Conservation (phyloP, 2,329 filamentous ascomycete genomes). For the Emmonsiellopsis sp. region DNA sequence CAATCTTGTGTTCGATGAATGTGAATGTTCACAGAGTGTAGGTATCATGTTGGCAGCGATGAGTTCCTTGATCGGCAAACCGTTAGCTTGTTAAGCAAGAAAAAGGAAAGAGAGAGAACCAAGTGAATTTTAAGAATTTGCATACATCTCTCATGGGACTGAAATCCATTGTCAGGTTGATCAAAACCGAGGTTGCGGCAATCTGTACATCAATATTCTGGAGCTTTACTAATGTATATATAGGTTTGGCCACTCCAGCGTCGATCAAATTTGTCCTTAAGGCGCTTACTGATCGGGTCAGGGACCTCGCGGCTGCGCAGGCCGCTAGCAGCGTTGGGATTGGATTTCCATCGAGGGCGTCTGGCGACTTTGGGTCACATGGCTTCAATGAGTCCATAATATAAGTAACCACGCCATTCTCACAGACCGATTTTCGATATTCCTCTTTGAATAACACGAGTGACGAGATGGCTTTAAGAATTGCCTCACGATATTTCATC, state of each 20-base stretch:
- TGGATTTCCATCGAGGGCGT: slow-evolving; percentile 61
- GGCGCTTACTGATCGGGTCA: slow-evolving; percentile 76
- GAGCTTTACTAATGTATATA: slow-evolving; percentile 67
- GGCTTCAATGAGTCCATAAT: slow-evolving; percentile 74
- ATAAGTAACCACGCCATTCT: slow-evolving; percentile 69
- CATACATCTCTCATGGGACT: slow-evolving; percentile 83
- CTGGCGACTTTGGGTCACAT: slow-evolving; percentile 23
- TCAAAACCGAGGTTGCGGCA: slow-evolving; percentile 73
- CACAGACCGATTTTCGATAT: slow-evolving; percentile 71
- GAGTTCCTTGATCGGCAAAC: slow-evolving; percentile 48
- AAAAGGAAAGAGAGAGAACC: background rate
- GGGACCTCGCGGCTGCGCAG: slow-evolving; percentile 68
- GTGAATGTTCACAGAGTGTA: slow-evolving; percentile 73
- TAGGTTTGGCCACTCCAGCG: slow-evolving; percentile 65
- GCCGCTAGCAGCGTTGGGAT: slow-evolving; percentile 71
- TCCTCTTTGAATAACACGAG: slow-evolving; percentile 73
- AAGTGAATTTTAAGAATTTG: slow-evolving; percentile 11
- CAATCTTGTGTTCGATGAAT: slow-evolving; percentile 67
- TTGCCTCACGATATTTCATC: slow-evolving; percentile 65
- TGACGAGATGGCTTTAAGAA: slow-evolving; percentile 70
- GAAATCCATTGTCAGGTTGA: slow-evolving; percentile 78
- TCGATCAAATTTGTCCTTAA: slow-evolving; percentile 82
- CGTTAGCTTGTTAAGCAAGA: background rate
- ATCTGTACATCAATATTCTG: slow-evolving; percentile 70
- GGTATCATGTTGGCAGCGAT: slow-evolving; percentile 64